phyloP scores from a whole-genome alignment of 805 yeast species.

The Kazachstania taianensis region DNA sequence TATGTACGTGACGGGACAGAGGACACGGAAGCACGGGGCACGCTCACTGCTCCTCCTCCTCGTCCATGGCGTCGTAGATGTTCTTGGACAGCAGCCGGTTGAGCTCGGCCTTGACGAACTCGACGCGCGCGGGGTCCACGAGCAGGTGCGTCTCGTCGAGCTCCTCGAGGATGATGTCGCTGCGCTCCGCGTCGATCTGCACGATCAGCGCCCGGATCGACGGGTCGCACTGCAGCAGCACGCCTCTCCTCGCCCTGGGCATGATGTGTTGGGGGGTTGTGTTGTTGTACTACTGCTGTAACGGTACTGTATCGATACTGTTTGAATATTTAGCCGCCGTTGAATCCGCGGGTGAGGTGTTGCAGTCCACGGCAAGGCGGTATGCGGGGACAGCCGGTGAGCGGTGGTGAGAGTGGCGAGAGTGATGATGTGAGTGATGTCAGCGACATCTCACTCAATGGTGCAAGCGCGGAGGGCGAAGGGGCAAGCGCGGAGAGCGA shows the following conservation, averaged over 20 bases:
- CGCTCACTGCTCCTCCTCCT: conserved; percentile 43
- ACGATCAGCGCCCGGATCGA: conserved; percentile 80
- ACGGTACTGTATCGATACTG: neutral
- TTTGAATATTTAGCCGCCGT: no score
- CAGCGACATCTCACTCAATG: no score
- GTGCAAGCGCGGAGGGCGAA: no score
- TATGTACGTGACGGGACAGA: no score
- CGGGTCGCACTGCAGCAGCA: conserved; percentile 68
- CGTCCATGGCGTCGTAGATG: conserved; percentile 75
- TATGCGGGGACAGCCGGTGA: neutral
- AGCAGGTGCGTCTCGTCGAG: conserved; percentile 85
- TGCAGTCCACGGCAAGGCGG: no score
- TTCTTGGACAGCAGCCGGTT: conserved; percentile 70
- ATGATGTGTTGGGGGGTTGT: conserved; percentile 9
- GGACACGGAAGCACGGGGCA: no score
- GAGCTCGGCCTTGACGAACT: conserved; percentile 65
- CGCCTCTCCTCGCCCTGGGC: conserved; percentile 51
- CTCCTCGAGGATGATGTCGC: conserved; percentile 69
- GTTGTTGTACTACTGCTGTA: neutral
- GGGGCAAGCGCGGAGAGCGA: conserved; percentile 10
- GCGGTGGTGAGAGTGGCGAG: conserved; percentile 11
- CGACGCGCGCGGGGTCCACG: conserved; percentile 68
- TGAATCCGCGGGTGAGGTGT: no score
- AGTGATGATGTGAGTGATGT: conserved; percentile 4
- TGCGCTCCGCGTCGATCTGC: conserved; percentile 64